Evolutionary conservation across 768 basidiomycete genomes (phyloP).

Genomic region (Tulasnella sp.): DNA sequence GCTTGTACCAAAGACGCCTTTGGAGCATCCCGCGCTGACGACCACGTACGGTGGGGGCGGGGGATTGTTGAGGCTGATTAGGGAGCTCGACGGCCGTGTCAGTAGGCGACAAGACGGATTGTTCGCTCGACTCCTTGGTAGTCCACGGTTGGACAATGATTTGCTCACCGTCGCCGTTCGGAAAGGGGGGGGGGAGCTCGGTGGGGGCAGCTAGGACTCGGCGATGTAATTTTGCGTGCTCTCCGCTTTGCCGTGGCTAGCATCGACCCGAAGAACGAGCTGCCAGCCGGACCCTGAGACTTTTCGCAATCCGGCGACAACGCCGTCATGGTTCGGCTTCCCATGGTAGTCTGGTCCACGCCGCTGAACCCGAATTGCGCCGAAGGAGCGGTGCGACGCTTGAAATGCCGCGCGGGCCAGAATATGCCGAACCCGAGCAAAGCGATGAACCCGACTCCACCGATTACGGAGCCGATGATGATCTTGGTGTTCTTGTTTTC

Average conservation of each 20-base stretch:
- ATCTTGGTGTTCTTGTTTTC: constrained; percentile 11
- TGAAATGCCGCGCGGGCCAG: constrained; percentile 2
- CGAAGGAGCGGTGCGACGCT: constrained; percentile 17
- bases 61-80: too few relatives aligned
- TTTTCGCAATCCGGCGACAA: not conserved
- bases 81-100: not conserved
- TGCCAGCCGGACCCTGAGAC: not conserved
- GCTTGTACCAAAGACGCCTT: too few relatives aligned
- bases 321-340: not conserved
- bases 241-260: not conserved
- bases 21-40: not conserved
- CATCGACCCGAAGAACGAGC: constrained; percentile 25
- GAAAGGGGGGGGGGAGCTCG: not conserved
- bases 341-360: not conserved
- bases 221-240: constrained; percentile 17
- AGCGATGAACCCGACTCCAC: constrained; percentile 30
- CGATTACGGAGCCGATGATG: constrained; percentile 35
- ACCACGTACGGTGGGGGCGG: too few relatives aligned
- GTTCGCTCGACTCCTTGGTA: not conserved
- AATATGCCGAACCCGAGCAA: not conserved
- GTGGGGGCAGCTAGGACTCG: constrained; percentile 12
- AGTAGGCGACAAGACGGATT: constrained; percentile 14
- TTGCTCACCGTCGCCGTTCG: not conserved
- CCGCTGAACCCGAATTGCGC: not conserved
- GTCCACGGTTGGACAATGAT: constrained; percentile 3